These are phyloP conservation scores for Pseudogymnoascus sp. DNA, from an alignment of 2,329 filamentous ascomycete species.

Conservation along the genomic window DNA sequence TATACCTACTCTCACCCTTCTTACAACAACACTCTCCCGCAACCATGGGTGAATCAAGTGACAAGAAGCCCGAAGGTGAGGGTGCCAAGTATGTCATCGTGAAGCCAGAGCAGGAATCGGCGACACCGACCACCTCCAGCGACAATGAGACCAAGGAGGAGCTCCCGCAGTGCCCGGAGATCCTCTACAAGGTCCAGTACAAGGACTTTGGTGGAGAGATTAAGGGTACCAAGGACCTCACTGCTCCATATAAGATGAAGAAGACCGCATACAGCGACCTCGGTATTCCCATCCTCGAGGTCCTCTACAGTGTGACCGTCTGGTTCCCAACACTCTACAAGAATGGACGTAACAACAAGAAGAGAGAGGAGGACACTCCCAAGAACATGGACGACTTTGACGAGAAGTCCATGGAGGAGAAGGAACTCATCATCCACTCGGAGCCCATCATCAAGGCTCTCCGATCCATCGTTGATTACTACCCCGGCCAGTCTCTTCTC, in stretches of 20 bases:
- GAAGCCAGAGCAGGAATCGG: constrained; percentile 12
- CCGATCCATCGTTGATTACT: constrained; percentile 18
- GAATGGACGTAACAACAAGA: constrained; percentile 11
- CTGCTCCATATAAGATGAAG: constrained; percentile 19
- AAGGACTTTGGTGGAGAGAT: constrained; percentile 18
- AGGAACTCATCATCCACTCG: constrained; percentile 20
- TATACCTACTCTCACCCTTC: background rate
- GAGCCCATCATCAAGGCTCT: constrained; percentile 20
- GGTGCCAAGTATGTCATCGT: constrained; percentile 17
- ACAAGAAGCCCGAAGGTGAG: constrained; percentile 10
- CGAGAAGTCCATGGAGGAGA: constrained; percentile 20
- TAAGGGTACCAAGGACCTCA: constrained; percentile 17
- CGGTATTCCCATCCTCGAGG: constrained; percentile 18
- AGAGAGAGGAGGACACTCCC: constrained; percentile 13
- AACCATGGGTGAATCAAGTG: constrained; percentile 11
- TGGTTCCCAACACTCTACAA: constrained; percentile 19
- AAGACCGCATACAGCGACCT: constrained; percentile 16
- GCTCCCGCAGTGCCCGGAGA: constrained; percentile 16
- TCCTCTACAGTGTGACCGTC: constrained; percentile 18
- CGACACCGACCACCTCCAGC: constrained; percentile 11
- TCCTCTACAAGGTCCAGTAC: constrained; percentile 19
- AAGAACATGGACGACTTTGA: constrained; percentile 16
- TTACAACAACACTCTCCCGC: background rate
- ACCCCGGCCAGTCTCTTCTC: constrained; percentile 17
- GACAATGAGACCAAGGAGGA: constrained; percentile 13